phyloP scores from a whole-genome alignment of 257 asterid species.

The Sherardia arvensis region DNA sequence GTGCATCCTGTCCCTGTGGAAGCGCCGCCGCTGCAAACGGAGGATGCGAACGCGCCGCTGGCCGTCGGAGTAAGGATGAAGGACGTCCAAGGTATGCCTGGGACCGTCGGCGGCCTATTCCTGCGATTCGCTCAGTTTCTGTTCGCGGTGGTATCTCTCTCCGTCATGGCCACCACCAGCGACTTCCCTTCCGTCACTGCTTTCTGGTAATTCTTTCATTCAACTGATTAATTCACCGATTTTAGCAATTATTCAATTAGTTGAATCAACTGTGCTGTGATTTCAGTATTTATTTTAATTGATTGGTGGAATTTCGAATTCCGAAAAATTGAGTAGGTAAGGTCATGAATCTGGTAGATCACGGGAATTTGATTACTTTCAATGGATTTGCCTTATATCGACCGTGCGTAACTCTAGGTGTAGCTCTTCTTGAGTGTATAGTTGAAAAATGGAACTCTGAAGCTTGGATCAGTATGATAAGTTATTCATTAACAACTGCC shows the following conservation, averaged over 20 bases:
- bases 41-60: conserved; percentile 53
- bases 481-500: conserved; percentile 5
- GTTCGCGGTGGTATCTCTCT: conserved; percentile 67
- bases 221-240: background rate
- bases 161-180: conserved; percentile 82
- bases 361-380: background rate
- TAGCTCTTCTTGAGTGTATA: background rate
- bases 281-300: background rate
- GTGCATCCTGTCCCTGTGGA: conserved; percentile 96
- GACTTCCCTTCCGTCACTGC: conserved; percentile 99
- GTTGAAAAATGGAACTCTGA: background rate
- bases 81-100: conserved; percentile 97
- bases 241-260: no score
- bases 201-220: conserved; percentile 59
- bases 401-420: background rate
- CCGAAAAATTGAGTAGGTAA: background rate
- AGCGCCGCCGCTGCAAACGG: conserved; percentile 90
- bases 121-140: conserved; percentile 65
- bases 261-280: background rate
- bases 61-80: conserved; percentile 67
- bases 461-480: conserved; percentile 1
- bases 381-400: background rate
- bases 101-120: conserved; percentile 73
- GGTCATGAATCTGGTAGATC: conserved; percentile 1
- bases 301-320: background rate